Base-by-base conservation (phyloP, 176 grass and related monocot species). In the Guadua angustifolia region DNA sequence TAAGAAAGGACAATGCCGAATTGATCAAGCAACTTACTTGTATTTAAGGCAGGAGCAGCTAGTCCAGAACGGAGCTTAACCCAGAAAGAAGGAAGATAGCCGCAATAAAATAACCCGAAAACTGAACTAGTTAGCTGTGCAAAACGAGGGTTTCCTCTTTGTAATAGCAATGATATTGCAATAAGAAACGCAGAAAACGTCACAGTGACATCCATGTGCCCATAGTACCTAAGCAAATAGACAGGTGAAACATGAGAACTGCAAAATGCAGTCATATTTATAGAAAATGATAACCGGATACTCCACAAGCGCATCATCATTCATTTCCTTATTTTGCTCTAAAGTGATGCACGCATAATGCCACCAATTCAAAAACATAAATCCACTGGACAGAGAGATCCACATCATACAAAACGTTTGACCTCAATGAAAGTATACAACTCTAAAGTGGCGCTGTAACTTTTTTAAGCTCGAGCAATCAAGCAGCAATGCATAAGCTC, bases 71-170 rank as follows among this genome's bases (percentile, higher is more conserved):
- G 96, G 17, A 99, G 96, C 74, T 99, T 99, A 74, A 99, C 86
- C 96, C 96, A 99, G 87, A 99, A 99, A 75, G 90, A 95, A 75
- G 96, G 89, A 81, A 99, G 93, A 89, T 99, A 99, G 33, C 96
- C 96, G 26, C 96, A 99, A 38, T 99, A 99, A 89, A 99, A 99
- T 52, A 99, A 83, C 56, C 93, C 96, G 79, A 99, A 99, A 68
- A 99, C 89, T 74, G 91, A 92, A 90, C 96, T 95, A 89, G 92
- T 95, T 77, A 99, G 81, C 84, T 99, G 96, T 7, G 91, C 88
- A 84, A 99, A 99, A 84, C 91, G 91, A 63, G 96, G 96, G 88
- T 94, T 99, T 73, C 91, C 93, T 86, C 93, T 95, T 88, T 99
- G 96, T 55, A 99, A 84, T 35, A 99, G 74, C 66, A 99, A 88